Conservation (phyloP, 257 asterid genomes). For the Solanum chiquidenum region DNA sequence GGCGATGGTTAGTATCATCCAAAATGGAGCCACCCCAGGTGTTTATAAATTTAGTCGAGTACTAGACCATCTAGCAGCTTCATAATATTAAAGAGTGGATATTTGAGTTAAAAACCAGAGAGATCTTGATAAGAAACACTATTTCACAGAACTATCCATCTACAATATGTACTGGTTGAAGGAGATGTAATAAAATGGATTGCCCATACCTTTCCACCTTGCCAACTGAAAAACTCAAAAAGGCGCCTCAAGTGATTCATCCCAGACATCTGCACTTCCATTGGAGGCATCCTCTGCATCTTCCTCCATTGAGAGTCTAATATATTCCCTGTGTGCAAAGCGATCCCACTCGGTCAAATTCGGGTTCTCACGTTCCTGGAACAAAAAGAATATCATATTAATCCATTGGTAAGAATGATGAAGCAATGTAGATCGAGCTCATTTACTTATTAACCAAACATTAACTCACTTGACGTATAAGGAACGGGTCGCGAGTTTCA, state of each 20-base stretch:
- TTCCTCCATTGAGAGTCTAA: slow-evolving; percentile 99
- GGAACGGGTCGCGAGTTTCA: slow-evolving; percentile 97
- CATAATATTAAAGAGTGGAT: background rate
- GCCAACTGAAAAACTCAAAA: slow-evolving; percentile 55
- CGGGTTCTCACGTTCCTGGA: slow-evolving; percentile 98
- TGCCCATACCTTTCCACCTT: slow-evolving; percentile 13
- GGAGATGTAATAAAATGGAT: background rate
- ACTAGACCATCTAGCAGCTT: background rate
- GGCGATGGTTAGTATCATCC: background rate
- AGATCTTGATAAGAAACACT: background rate
- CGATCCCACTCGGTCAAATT: slow-evolving; percentile 98
- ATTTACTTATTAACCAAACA: background rate
- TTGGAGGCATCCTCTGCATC: slow-evolving; percentile 99
- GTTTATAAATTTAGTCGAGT: background rate
- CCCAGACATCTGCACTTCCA: slow-evolving; percentile 99
- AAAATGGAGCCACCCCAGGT: background rate
- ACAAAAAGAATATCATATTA: slow-evolving; percentile 7
- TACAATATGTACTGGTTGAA: background rate
- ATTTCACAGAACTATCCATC: background rate
- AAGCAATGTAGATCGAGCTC: background rate
- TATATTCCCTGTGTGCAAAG: slow-evolving; percentile 97
- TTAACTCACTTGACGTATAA: slow-evolving; percentile 80
- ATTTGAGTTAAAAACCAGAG: background rate
- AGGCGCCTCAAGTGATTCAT: slow-evolving; percentile 97
- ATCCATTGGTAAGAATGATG: background rate